phyloP scores from a whole-genome alignment of 1,139 yeast genomes.

The Geotrichum candidum region DNA sequence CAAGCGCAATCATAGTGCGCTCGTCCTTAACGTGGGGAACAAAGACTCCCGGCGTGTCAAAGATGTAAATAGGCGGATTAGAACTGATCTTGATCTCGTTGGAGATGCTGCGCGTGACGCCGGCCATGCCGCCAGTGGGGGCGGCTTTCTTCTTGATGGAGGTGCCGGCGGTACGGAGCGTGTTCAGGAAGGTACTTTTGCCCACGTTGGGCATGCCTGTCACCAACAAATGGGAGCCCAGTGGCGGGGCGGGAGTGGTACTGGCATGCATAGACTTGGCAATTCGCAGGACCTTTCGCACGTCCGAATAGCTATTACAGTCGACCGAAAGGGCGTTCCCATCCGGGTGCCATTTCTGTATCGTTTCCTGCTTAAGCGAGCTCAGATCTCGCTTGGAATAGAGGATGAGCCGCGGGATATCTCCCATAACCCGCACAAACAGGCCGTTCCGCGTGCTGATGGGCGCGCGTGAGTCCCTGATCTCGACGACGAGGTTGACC shows the following conservation, averaged over 20 bases:
- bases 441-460: slow-evolving; percentile 73
- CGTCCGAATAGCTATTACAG: slow-evolving; percentile 50
- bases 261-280: slow-evolving; percentile 35
- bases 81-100: slow-evolving; percentile 61
- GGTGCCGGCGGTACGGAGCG: slow-evolving; percentile 56
- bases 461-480: slow-evolving; percentile 88
- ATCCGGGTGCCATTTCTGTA: slow-evolving; percentile 50
- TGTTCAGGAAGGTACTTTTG: slow-evolving; percentile 81
- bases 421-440: slow-evolving; percentile 61
- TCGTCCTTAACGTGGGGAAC: slow-evolving; percentile 64
- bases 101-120: slow-evolving; percentile 78
- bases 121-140: slow-evolving; percentile 81
- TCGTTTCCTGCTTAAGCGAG: slow-evolving; percentile 28
- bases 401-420: slow-evolving; percentile 53
- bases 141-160: slow-evolving; percentile 59
- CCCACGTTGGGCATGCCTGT: slow-evolving; percentile 99
- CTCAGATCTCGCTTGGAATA: slow-evolving; percentile 62
- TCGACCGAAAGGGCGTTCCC: slow-evolving; percentile 59
- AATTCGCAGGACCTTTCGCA: slow-evolving; percentile 44
- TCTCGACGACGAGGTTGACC: slow-evolving; percentile 72
- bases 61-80: slow-evolving; percentile 62
- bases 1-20: slow-evolving; percentile 69
- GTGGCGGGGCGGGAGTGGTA: slow-evolving; percentile 58
- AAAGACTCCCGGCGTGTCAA: slow-evolving; percentile 92
- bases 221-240: slow-evolving; percentile 70